Base-by-base conservation (phyloP, 139 green algal species). In the Yamagishiella unicocca region DNA sequence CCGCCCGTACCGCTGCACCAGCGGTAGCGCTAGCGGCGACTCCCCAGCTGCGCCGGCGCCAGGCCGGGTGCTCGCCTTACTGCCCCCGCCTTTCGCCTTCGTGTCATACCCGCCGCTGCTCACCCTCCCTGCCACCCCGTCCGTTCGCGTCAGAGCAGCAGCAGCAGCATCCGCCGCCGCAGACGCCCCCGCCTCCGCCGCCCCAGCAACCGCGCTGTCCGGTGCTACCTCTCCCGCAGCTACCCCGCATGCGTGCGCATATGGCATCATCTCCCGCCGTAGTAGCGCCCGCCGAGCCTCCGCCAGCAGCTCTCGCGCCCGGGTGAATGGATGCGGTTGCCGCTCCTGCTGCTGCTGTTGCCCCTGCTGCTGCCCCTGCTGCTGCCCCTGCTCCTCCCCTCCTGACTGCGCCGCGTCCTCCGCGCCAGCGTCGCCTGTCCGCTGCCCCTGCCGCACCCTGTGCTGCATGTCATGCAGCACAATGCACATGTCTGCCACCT, bases 401-500 rank as follows among this genome's bases (percentile, higher is more conserved):
- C n/a, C 31, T 3, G 33, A 50, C 76, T 24, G 53, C 22, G 53
- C n/a, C 50, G 9, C 33, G 0, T 1, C 45, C 45, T n/a, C 24
- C 73, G 73, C 73, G 0, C 33, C 73, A 24, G 4, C 45, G 29
- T 43, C 43, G 0, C 67, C 38, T 45, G 4, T 45, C 67, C 67
- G 31, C 25, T 43, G 29, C n/a, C 64, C 1, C 42, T 25, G 29
- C 14, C 72, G 29, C 29, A 0, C 21, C 74, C 6, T 10, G 5
- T 67, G 45, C n/a, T 54, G n/a, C 45, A 9, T 31, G 5, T 76
- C 62, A 22, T 5, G 6, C n/a, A 46, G 9, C 31, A 9, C 43
- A 21, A 86, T 27, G 3, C 43, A 2, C 43, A 86, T 5, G 12
- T 86, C 80, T n/a, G 80, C 80, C 80, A 86, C 80, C 80, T 86